Conservation (phyloP, 345 rosid genomes). For the Citrus reticulata region DNA sequence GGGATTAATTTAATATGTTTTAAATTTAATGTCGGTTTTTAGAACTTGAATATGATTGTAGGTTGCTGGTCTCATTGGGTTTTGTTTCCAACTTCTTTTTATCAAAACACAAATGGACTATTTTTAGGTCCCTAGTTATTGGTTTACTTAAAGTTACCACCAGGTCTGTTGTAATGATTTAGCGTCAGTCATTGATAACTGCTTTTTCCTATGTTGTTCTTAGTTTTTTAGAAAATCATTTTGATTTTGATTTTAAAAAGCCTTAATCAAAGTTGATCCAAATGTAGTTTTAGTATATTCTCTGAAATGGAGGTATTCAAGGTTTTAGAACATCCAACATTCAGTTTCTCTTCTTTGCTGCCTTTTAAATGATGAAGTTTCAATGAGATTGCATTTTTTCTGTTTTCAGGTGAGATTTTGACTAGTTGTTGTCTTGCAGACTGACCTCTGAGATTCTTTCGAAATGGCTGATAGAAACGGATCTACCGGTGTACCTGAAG, state of each 20-base stretch:
- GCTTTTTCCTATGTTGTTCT: background rate
- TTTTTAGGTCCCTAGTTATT: background rate
- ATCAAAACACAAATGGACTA: background rate
- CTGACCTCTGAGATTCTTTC: background rate
- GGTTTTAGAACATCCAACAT: background rate
- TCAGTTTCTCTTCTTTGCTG: background rate
- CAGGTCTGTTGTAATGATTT: background rate
- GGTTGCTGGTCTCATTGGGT: background rate
- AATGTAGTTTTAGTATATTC: background rate
- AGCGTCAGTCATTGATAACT: background rate
- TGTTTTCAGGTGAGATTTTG: too few species aligned
- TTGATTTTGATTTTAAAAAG: background rate
- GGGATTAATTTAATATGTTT: background rate
- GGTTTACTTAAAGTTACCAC: background rate
- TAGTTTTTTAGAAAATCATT: background rate
- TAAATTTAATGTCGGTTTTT: too few species aligned
- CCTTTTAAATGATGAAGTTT: background rate
- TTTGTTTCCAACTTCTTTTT: background rate
- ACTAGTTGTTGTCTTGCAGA: constrained; percentile 23
- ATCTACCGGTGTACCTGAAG: background rate
- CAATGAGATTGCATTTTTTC: background rate
- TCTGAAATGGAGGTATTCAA: background rate
- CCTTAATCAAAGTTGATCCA: background rate
- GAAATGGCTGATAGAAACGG: background rate
- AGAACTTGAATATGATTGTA: background rate